These are phyloP conservation scores for Ophiostoma ulmi DNA, from an alignment of 2,329 filamentous ascomycete genomes.

Conservation along the genomic window DNA sequence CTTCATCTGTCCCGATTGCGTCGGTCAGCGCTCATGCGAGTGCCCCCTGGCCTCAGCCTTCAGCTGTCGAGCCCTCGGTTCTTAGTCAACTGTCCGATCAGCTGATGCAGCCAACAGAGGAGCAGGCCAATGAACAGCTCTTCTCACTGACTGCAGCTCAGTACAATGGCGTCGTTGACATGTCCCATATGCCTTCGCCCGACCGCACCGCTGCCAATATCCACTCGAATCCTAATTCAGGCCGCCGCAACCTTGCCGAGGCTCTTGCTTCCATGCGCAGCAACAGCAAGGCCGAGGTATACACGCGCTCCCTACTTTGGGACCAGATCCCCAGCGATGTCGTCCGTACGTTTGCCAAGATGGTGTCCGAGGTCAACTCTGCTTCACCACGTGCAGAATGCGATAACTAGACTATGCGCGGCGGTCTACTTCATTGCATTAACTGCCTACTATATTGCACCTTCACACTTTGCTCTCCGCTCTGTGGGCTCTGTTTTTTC, in stretches of 20 bases:
- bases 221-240: constrained; percentile 55
- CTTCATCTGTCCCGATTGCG: constrained; percentile 5
- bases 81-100: constrained; percentile 63
- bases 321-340: constrained; percentile 90
- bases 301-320: constrained; percentile 88
- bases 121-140: constrained; percentile 81
- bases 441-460: constrained; percentile 16
- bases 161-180: constrained; percentile 73
- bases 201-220: constrained; percentile 39
- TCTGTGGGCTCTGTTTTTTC: neutral
- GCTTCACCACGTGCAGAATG: constrained; percentile 16
- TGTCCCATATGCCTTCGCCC: constrained; percentile 33
- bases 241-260: constrained; percentile 71
- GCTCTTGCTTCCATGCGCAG: constrained; percentile 74
- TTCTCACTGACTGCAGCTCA: constrained; percentile 82
- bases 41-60: constrained; percentile 8
- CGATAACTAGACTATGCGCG: constrained; percentile 15
- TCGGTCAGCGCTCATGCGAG: constrained; percentile 17
- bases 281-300: constrained; percentile 76
- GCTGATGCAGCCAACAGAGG: constrained; percentile 69
- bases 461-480: neutral
- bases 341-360: constrained; percentile 84
- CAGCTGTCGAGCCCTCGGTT: constrained; percentile 49
- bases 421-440: constrained; percentile 6
- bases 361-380: constrained; percentile 70